Conservation (phyloP, 441 rosid genomes). For the Gossypium schwendimanii region DNA sequence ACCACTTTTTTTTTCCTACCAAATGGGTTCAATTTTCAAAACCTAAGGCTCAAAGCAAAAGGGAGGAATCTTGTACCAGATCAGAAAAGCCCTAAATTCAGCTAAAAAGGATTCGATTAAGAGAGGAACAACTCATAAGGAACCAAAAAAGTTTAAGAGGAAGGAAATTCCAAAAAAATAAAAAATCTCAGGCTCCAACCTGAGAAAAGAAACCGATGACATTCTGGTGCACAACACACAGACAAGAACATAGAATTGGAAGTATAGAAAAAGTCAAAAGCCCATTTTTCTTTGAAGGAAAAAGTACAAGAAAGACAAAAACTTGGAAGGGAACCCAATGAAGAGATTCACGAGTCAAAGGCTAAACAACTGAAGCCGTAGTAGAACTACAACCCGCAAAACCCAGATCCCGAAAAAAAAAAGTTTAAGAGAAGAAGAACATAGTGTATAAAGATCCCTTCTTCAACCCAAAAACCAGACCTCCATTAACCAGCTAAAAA, state of each 20-base stretch:
- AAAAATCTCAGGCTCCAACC: constrained; percentile 4
- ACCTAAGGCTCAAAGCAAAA: constrained; percentile 22
- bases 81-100: constrained; percentile 36
- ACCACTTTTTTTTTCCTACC: background rate
- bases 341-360: constrained; percentile 36
- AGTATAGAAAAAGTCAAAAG: constrained; percentile 29
- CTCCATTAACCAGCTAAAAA: constrained; percentile 27
- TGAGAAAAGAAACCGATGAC: background rate
- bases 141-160: constrained; percentile 11
- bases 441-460: constrained; percentile 1
- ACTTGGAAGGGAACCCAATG: constrained; percentile 41
- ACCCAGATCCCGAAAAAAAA: constrained; percentile 60
- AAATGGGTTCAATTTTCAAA: constrained; percentile 18
- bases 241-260: constrained; percentile 22
- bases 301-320: constrained; percentile 32
- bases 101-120: constrained; percentile 14
- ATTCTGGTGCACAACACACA: background rate
- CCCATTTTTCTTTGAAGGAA: constrained; percentile 15
- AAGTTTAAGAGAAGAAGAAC: constrained; percentile 15
- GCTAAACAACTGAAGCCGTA: constrained; percentile 37
- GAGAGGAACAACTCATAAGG: constrained; percentile 3
- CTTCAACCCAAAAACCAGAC: background rate
- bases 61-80: constrained; percentile 32
- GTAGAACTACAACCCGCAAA: constrained; percentile 32
- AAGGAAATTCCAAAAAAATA: background rate